Evolutionary conservation across 306 rosid species (phyloP).

Genomic region (Quillaja saponaria): DNA sequence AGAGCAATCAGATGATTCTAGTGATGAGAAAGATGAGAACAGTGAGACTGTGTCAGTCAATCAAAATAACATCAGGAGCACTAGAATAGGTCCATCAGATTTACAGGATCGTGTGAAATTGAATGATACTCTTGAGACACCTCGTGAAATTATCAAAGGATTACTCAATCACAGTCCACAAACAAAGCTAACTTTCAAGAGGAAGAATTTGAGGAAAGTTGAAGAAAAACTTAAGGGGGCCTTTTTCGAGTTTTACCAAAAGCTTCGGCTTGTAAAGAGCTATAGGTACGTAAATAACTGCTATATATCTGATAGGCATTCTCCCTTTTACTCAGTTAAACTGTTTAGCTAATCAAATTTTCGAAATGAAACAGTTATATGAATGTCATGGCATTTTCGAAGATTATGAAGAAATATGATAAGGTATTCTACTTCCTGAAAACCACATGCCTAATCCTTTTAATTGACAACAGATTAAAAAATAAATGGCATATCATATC

Average conservation of each 20-base stretch:
- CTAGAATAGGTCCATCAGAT: slow-evolving; percentile 54
- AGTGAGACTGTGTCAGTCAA: slow-evolving; percentile 12
- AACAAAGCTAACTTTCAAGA: slow-evolving; percentile 48
- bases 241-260: slow-evolving; percentile 58
- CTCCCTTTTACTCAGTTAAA: neutral
- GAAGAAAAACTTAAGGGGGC: slow-evolving; percentile 54
- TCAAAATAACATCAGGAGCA: slow-evolving; percentile 1
- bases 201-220: slow-evolving; percentile 50
- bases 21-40: slow-evolving; percentile 14
- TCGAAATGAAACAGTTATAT: slow-evolving; percentile 52
- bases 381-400: slow-evolving; percentile 68
- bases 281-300: slow-evolving; percentile 37
- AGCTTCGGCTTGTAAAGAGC: slow-evolving; percentile 69
- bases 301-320: neutral
- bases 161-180: slow-evolving; percentile 43
- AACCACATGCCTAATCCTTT: neutral
- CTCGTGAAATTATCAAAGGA: slow-evolving; percentile 57
- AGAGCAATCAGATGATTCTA: slow-evolving; percentile 28
- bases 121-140: slow-evolving; percentile 57
- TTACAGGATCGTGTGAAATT: slow-evolving; percentile 49
- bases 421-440: slow-evolving; percentile 46
- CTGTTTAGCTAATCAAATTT: neutral
- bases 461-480: neutral
- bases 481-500: neutral
- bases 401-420: slow-evolving; percentile 84